Evolutionary conservation across 371 early-diverging fungal species (phyloP), one percentile per base, ranked within the genome.

Genomic region (Nematocida sp.): DNA sequence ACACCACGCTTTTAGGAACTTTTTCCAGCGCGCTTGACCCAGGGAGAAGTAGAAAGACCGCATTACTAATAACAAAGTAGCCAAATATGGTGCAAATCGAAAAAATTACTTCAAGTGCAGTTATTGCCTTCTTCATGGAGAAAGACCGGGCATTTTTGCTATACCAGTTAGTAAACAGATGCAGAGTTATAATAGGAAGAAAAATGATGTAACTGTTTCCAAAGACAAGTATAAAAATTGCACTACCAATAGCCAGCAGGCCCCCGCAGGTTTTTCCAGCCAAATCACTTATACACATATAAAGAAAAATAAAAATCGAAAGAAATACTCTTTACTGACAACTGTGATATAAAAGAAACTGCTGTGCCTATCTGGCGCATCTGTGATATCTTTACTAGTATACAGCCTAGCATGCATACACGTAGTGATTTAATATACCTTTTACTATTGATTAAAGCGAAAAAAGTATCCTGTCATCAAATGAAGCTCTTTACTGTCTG

Each of bases 61-160:
- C 46, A 46, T 73, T 73, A 2, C 62, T 40, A n/a, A 73, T 18
- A 13, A 73, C 15, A 47, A 73, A 73, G 13, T 62, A 73, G 18
- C 69, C 54, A 67, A 33, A 11, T 15, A 67, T 50, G 13, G 69
- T 67, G 25, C n/a, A 18, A 52, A 67, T 67, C 5, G 52, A 50
- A 27, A 67, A 67, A 18, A 67, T 18, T 7, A 67, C 20, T n/a
- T 52, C 33, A 23, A 50, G n/a, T n/a, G 40, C 69, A 44, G 27
- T 18, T 27, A 20, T 6, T 9, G 50, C 50, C 27, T 52, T 67
- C 15, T 46, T 45, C 6, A 67, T 23, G 15, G 15, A 33, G 1
- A 15, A 4, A 13, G 46, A 23, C 18, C 54, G 39, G 9, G 64
- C 44, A 2, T 39, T 64, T 44, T 44, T 64, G 64, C 23, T 42